Evolutionary conservation across 2,329 filamentous ascomycete genomes (phyloP).

Genomic region (Trichoderma sp.): DNA sequence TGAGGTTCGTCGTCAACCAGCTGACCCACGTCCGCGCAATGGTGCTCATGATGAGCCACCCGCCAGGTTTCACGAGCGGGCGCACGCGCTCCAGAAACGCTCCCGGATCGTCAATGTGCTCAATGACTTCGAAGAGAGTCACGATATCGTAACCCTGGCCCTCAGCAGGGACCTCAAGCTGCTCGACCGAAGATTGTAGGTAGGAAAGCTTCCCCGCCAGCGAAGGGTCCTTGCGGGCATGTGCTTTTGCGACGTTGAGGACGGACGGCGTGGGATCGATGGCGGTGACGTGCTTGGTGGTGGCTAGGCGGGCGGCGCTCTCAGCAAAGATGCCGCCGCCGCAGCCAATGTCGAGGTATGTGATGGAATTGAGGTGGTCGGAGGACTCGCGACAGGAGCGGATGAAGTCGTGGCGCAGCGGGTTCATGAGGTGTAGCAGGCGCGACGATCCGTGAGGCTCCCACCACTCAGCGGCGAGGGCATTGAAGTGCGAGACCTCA

Average conservation of each 20-base stretch:
- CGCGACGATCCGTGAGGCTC: slow-evolving; percentile 90
- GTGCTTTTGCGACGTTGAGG: slow-evolving; percentile 69
- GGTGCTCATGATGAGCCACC: slow-evolving; percentile 89
- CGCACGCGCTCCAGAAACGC: slow-evolving; percentile 71
- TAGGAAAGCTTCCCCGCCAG: slow-evolving; percentile 67
- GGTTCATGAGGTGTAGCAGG: slow-evolving; percentile 96
- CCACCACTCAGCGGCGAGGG: slow-evolving; percentile 94
- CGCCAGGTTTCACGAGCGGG: slow-evolving; percentile 79
- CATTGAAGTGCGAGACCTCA: slow-evolving; percentile 92
- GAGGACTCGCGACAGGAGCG: slow-evolving; percentile 62
- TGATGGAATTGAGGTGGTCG: slow-evolving; percentile 40
- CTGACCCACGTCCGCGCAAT: slow-evolving; percentile 87
- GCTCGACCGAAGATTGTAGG: slow-evolving; percentile 73
- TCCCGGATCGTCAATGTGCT: slow-evolving; percentile 78
- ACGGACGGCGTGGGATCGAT: slow-evolving; percentile 77
- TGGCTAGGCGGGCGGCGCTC: slow-evolving; percentile 67
- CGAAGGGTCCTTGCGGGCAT: slow-evolving; percentile 71
- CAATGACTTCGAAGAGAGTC: slow-evolving; percentile 89
- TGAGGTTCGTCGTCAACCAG: slow-evolving; percentile 87
- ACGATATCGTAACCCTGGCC: slow-evolving; percentile 69
- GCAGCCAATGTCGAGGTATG: slow-evolving; percentile 89
- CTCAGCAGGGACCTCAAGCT: slow-evolving; percentile 47
- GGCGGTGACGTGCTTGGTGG: slow-evolving; percentile 64
- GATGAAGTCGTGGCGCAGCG: slow-evolving; percentile 91
- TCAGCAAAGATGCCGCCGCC: slow-evolving; percentile 97